These are phyloP conservation scores for Waltergamsia citrina DNA, from an alignment of 2,329 filamentous ascomycete species.

Conservation along the genomic window DNA sequence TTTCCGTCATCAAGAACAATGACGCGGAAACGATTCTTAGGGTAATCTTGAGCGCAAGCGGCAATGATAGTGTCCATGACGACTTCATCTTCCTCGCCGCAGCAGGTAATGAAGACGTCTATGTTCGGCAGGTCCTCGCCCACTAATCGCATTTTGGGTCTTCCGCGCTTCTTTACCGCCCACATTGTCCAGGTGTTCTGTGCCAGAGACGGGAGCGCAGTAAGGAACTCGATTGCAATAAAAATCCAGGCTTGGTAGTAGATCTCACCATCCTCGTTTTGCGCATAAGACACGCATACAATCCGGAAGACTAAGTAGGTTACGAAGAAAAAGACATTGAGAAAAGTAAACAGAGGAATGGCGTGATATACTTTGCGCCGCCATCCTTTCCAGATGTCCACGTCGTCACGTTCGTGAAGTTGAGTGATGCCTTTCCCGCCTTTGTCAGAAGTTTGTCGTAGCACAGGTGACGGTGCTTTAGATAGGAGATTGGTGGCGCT, in stretches of 20 bases:
- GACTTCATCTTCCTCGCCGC: conserved; percentile 45
- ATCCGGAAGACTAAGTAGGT: conserved; percentile 41
- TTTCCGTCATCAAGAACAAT: conserved; percentile 46
- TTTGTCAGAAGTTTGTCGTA: conserved; percentile 21
- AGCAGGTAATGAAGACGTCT: conserved; percentile 48
- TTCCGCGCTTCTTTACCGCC: conserved; percentile 41
- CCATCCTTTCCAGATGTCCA: conserved; percentile 35
- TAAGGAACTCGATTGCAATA: conserved; percentile 42
- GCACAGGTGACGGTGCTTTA: conserved; percentile 14
- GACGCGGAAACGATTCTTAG: conserved; percentile 39
- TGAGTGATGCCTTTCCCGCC: conserved; percentile 22
- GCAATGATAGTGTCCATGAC: conserved; percentile 48
- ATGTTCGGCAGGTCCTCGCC: conserved; percentile 41
- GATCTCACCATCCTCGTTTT: conserved; percentile 24
- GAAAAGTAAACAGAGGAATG: conserved; percentile 26
- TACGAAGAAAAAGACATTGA: conserved; percentile 30
- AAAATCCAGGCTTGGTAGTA: conserved; percentile 48
- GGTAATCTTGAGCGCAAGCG: conserved; percentile 45
- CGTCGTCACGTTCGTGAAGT: conserved; percentile 31
- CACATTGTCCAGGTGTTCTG: conserved; percentile 50
- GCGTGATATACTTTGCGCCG: conserved; percentile 27
- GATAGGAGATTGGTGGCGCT: conserved; percentile 18
- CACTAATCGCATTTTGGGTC: conserved; percentile 42
- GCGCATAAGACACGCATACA: conserved; percentile 40
- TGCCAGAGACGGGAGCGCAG: conserved; percentile 43